Conservation (phyloP, 495 filamentous ascomycete species). For the Chaetomium tenue region DNA sequence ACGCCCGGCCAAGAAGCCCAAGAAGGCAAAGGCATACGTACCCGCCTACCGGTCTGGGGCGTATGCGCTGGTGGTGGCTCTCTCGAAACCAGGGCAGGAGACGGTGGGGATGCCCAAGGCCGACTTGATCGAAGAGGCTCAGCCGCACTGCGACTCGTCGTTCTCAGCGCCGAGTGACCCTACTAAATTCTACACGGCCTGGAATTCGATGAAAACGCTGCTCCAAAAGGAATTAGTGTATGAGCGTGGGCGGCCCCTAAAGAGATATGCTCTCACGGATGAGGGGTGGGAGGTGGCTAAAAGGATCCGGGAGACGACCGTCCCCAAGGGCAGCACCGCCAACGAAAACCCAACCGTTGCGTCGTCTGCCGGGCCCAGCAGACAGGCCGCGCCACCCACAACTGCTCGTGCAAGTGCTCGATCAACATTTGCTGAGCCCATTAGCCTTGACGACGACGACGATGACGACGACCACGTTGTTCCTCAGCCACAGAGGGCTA, state of each 20-base stretch:
- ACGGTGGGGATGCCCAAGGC: slow-evolving; percentile 64
- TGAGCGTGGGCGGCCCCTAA: slow-evolving; percentile 64
- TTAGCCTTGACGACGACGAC: slow-evolving; percentile 18
- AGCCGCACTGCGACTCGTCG: slow-evolving; percentile 70
- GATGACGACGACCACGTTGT: slow-evolving; percentile 9
- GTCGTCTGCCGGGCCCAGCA: not conserved
- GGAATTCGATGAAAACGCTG: slow-evolving; percentile 82
- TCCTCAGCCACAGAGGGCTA: slow-evolving; percentile 10
- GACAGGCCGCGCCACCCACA: not conserved
- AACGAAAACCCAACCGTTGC: not conserved
- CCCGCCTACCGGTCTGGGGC: slow-evolving; percentile 68
- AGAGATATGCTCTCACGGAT: slow-evolving; percentile 70
- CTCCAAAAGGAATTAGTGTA: slow-evolving; percentile 72
- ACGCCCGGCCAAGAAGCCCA: slow-evolving; percentile 60
- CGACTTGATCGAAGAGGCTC: slow-evolving; percentile 66
- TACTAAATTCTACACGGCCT: slow-evolving; percentile 74
- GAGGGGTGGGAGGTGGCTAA: slow-evolving; percentile 77
- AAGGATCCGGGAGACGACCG: slow-evolving; percentile 53
- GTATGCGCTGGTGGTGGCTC: slow-evolving; percentile 70
- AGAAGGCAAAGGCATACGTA: slow-evolving; percentile 68
- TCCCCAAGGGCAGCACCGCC: slow-evolving; percentile 3
- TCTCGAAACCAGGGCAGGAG: slow-evolving; percentile 63
- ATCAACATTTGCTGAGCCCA: not conserved
- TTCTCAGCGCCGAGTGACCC: slow-evolving; percentile 68
- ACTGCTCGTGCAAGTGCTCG: not conserved